These are phyloP conservation scores for Silene conica DNA, from an alignment of 148 eudicot genomes.

Conservation along the genomic window DNA sequence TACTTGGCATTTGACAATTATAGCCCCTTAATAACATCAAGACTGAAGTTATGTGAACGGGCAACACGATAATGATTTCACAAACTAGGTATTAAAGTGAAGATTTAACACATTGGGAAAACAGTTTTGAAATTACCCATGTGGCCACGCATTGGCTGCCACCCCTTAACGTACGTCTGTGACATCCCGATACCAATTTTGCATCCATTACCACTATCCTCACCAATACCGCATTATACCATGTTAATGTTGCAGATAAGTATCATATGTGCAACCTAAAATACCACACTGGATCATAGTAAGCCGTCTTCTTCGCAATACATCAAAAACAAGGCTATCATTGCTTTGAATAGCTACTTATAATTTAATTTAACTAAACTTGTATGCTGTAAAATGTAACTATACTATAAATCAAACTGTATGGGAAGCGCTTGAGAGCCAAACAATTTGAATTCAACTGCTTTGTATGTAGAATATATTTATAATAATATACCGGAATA, in stretches of 20 bases:
- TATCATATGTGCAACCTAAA: not conserved
- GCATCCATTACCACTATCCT: too few species aligned
- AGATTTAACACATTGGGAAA: not conserved
- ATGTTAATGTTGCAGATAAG: not conserved
- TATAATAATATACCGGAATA: constrained; percentile 65
- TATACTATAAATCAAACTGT: not conserved
- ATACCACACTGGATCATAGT: not conserved
- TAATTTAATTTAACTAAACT: not conserved
- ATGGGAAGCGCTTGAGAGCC: not conserved
- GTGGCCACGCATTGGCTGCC: too few species aligned
- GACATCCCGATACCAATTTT: too few species aligned
- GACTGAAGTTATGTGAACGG: not conserved
- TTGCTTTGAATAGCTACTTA: not conserved
- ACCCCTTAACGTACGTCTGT: too few species aligned
- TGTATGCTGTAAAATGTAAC: not conserved
- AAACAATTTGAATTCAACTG: not conserved
- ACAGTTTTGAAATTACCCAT: not conserved
- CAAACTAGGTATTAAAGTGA: not conserved
- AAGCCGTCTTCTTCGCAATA: not conserved
- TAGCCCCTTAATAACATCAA: not conserved
- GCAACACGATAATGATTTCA: not conserved
- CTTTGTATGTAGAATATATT: not conserved
- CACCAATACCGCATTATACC: too few species aligned
- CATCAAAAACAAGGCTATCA: not conserved
- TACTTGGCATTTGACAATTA: not conserved